Evolutionary conservation across 2,329 filamentous ascomycete genomes (phyloP).

Genomic region (Ceratocystis harringtonii): DNA sequence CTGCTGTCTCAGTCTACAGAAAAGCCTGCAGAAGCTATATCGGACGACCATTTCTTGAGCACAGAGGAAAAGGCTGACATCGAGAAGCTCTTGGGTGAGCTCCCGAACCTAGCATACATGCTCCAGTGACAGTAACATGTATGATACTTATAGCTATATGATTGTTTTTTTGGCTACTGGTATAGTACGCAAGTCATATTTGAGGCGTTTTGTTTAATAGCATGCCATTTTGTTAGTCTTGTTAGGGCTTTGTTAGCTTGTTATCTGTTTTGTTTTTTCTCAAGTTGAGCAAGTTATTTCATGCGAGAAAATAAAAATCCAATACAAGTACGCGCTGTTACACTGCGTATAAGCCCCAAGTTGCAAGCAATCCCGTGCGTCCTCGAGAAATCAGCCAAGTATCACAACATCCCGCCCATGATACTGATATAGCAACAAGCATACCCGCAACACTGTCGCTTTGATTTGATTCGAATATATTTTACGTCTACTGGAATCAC

Average conservation of each 20-base stretch:
- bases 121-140: background rate
- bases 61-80: background rate
- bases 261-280: background rate
- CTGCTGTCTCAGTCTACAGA: background rate
- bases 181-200: background rate
- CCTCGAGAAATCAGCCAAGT: no score
- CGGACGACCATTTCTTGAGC: background rate
- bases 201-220: background rate
- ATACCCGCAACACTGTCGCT: no score
- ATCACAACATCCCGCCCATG: no score
- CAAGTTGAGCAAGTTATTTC: background rate
- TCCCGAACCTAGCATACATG: constrained; percentile 14
- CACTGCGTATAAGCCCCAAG: no score
- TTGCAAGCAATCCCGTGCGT: background rate
- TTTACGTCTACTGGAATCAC: no score
- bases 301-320: background rate
- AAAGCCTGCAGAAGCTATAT: background rate
- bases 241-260: background rate
- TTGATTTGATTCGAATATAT: no score
- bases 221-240: background rate
- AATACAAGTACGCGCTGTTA: background rate
- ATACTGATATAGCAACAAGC: no score
- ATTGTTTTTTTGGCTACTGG: background rate
- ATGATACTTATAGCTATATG: background rate
- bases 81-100: background rate